Evolutionary conservation across 2,329 filamentous ascomycete species (phyloP).

Genomic region (Curvularia spicifera): DNA sequence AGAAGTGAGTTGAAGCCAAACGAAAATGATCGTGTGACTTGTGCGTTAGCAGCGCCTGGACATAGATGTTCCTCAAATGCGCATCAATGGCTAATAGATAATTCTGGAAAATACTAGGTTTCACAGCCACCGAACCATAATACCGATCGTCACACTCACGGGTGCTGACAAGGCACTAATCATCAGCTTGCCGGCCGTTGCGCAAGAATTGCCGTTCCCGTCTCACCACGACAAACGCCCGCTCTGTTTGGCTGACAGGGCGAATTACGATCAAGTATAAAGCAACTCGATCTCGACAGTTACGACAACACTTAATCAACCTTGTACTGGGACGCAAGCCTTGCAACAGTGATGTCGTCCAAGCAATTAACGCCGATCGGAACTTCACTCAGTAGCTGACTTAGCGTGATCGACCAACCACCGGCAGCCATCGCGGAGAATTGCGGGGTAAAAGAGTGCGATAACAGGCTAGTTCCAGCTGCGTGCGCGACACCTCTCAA

Average conservation of each 20-base stretch:
- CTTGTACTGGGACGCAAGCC: background rate
- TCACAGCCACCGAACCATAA: background rate
- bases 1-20: background rate
- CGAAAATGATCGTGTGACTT: background rate
- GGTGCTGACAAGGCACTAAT: background rate
- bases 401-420: conserved; percentile 11
- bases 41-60: background rate
- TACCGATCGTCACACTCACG: background rate
- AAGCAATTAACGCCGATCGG: conserved; percentile 17
- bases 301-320: background rate
- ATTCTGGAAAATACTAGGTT: background rate
- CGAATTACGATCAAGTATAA: background rate
- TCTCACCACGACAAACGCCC: background rate
- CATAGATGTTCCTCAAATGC: background rate
- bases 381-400: conserved; percentile 12
- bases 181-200: conserved; percentile 2
- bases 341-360: conserved; percentile 18
- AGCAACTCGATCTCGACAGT: background rate
- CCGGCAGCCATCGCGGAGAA: conserved; percentile 1
- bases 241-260: background rate
- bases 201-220: conserved; percentile 9
- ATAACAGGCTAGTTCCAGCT: conserved; percentile 9
- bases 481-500: conserved; percentile 5
- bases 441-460: conserved; percentile 16
- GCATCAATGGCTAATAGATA: background rate